phyloP scores from a whole-genome alignment of 2,329 filamentous ascomycete species.

The Talaromyces marneffei region DNA sequence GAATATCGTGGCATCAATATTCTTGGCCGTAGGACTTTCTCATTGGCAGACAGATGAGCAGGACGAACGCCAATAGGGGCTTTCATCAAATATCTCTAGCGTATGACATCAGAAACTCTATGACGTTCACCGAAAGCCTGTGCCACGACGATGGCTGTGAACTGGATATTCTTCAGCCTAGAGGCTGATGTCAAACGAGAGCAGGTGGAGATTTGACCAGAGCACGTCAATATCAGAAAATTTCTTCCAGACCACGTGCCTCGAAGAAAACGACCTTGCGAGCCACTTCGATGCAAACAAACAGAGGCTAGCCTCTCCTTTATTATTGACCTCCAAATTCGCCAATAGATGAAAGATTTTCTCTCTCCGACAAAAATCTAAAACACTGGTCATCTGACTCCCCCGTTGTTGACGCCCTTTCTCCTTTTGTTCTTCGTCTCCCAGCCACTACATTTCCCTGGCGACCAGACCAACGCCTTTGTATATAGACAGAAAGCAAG shows the following conservation, averaged over 20 bases:
- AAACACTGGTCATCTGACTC: neutral
- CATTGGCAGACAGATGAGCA: neutral
- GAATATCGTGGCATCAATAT: neutral
- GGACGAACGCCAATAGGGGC: neutral
- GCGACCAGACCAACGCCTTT: neutral
- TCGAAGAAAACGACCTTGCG: neutral
- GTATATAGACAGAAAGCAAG: neutral
- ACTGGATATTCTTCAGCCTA: no score
- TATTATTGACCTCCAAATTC: neutral
- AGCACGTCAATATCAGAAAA: neutral
- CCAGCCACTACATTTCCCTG: neutral
- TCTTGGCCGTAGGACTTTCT: neutral
- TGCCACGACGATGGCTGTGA: neutral
- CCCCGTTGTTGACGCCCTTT: neutral
- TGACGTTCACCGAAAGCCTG: neutral
- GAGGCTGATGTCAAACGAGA: neutral
- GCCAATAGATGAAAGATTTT: neutral
- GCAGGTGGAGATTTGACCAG: neutral
- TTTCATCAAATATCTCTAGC: neutral
- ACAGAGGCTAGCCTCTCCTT: neutral
- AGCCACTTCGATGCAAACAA: neutral
- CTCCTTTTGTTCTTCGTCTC: neutral
- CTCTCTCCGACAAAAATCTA: neutral
- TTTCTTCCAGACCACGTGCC: neutral
- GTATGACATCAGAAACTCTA: neutral